Percentiles rank a stretch among this genome's conserved stretches.
Conservation (phyloP, 2,329 filamentous ascomycete genomes). For the Zasmidium cellare region DNA sequence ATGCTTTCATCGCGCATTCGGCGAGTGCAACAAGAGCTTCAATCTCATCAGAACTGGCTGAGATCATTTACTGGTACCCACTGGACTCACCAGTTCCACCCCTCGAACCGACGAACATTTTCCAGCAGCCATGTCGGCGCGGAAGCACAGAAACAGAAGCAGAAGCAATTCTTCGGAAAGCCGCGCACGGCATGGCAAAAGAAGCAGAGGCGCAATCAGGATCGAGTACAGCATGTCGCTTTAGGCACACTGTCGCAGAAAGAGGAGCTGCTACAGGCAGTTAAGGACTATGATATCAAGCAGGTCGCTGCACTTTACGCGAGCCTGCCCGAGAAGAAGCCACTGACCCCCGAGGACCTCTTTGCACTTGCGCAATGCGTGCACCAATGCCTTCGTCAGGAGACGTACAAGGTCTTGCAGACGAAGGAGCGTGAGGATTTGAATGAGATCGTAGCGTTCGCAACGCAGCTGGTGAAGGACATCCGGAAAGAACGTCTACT, state of each 20-base stretch:
- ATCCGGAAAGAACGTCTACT: conserved; percentile 37
- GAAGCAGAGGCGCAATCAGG: conserved; percentile 12
- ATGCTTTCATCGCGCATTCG: conserved; percentile 20
- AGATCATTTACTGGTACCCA: conserved; percentile 14
- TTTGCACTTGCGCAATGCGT: conserved; percentile 15
- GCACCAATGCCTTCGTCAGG: conserved; percentile 13
- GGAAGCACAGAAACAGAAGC: conserved; percentile 1
- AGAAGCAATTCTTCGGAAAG: conserved; percentile 1
- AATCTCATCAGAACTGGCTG: conserved; percentile 27
- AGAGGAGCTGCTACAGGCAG: conserved; percentile 21
- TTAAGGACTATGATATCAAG: conserved; percentile 18
- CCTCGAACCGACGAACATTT: background rate
- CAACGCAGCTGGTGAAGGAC: conserved; percentile 42
- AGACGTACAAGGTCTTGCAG: conserved; percentile 9
- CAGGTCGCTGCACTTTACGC: conserved; percentile 23
- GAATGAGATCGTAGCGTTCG: conserved; percentile 30
- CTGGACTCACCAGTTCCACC: background rate
- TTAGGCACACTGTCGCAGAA: conserved; percentile 9
- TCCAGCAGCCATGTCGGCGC: background rate
- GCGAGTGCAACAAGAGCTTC: conserved; percentile 24
- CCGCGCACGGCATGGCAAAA: background rate
- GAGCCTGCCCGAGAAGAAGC: conserved; percentile 15
- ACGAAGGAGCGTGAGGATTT: conserved; percentile 10
- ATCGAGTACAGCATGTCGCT: conserved; percentile 1
- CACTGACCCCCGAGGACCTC: conserved; percentile 16